These are phyloP conservation scores for Lentinula aciculospora DNA, from an alignment of 768 basidiomycete species.

Conservation along the genomic window DNA sequence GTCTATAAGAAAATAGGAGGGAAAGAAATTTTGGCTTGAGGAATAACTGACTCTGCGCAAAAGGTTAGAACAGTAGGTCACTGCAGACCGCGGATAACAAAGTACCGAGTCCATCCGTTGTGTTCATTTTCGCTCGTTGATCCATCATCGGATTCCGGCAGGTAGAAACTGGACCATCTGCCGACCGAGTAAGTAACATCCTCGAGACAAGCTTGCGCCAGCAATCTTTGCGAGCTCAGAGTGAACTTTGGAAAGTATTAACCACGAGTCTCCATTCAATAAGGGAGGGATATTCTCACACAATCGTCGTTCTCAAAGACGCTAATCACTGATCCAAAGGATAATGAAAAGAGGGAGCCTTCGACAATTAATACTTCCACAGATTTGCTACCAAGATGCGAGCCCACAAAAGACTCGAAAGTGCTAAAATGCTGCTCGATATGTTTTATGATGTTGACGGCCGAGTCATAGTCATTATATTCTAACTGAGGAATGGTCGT, in stretches of 20 bases:
- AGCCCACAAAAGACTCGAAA: background rate
- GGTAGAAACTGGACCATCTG: background rate
- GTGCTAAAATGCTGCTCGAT: background rate
- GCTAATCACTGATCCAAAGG: background rate
- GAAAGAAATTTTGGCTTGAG: background rate
- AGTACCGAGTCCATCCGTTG: background rate
- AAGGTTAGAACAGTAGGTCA: no score
- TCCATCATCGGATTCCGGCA: background rate
- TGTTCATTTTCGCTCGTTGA: background rate
- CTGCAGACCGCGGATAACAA: no score
- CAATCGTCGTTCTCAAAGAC: background rate
- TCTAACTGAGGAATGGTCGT: background rate
- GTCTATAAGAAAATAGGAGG: background rate
- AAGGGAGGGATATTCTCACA: background rate
- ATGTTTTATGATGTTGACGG: background rate
- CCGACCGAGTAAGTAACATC: background rate
- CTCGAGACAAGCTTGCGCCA: background rate
- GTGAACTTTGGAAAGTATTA: background rate
- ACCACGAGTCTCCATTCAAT: background rate
- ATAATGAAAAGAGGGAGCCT: background rate
- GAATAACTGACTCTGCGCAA: background rate
- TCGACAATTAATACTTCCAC: background rate
- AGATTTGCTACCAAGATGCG: background rate
- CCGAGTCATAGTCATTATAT: background rate
- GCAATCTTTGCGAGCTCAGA: background rate